Base-by-base conservation (phyloP, 257 asterid genomes). In the Nicotiana otophora region DNA sequence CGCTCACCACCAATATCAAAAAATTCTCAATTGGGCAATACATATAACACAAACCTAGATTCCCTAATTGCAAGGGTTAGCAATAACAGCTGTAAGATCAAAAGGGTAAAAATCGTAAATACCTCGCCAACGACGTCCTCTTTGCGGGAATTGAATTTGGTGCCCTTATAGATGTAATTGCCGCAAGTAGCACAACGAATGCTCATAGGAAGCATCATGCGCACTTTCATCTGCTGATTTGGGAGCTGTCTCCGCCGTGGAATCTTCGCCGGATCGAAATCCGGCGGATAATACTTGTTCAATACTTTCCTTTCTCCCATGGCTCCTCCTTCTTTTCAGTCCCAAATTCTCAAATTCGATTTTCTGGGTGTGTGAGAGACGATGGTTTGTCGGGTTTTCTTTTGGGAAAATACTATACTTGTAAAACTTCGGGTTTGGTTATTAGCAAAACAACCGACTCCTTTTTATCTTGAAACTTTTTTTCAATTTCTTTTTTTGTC, bases 191-290 rank as follows among this genome's bases (percentile, higher is more conserved):
- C 90, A 42, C 99, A 92, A 0, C 97, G 91, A 20, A 95, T 91
- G 82, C 98, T 92, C 97, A 94, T 95, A 0, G 99, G 99, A 85
- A 94, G 95, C 98, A 92, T 95, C 97, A 94, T 95, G 9, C 99
- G 89, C 20, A 95, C 96, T 65, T 86, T 90, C 84, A 95, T 92
- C 87, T 94, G 98, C 86, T 92, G 93, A 70, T 92, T 95, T 57
- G 88, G 89, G 0, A 89, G 97, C 77, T 95, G 97, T 82, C 87
- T 86, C 82, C 98, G 96, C 82, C 97, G 94, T 0, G 97, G 99
- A 70, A 94, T 88, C 92, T 95, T 95, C 48, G 92, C 89, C 87
- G 98, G 98, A 89, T 92, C 97, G 81, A 94, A 95, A 51, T 94
- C 98, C 91, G 97, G 97, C 84, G 97, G 99, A 69, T 95, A 95